Evolutionary conservation across 1,139 yeast species (phyloP).

Genomic region (Debaryomyces subglobosus): DNA sequence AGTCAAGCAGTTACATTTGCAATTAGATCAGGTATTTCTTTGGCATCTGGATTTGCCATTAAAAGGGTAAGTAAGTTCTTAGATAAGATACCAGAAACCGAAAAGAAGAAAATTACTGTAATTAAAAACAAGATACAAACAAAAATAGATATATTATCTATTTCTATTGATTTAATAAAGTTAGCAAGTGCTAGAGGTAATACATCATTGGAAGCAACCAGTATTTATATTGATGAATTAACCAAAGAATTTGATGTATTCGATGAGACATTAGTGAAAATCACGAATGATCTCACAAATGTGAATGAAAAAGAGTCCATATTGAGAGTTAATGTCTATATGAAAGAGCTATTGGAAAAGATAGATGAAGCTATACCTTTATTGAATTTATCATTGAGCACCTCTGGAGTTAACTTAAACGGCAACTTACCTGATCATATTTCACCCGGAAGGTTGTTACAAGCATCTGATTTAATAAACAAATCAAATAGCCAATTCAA

Average conservation of each 20-base stretch:
- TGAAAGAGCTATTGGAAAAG: constrained; percentile 49
- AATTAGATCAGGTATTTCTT: constrained; percentile 71
- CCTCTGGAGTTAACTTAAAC: constrained; percentile 68
- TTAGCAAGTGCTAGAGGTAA: constrained; percentile 74
- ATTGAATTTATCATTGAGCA: constrained; percentile 65
- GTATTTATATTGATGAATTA: constrained; percentile 58
- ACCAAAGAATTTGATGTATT: constrained; percentile 63
- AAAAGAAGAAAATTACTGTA: constrained; percentile 46
- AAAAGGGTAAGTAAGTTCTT: constrained; percentile 63
- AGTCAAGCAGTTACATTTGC: constrained; percentile 83
- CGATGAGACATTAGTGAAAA: constrained; percentile 49
- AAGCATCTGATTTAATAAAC: constrained; percentile 57
- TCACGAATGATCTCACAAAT: constrained; percentile 26
- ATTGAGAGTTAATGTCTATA: constrained; percentile 50
- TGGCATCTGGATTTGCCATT: constrained; percentile 78
- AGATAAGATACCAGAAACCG: constrained; percentile 62
- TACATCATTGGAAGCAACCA: constrained; percentile 60
- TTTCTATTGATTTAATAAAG: constrained; percentile 71
- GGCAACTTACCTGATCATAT: constrained; percentile 54
- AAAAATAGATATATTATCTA: constrained; percentile 64
- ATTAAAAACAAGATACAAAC: constrained; percentile 53
- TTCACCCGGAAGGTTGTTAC: constrained; percentile 68
- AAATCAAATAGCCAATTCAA: constrained; percentile 25
- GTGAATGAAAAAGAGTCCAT: constrained; percentile 46
- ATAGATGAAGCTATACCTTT: constrained; percentile 76